A percentile compares a stretch with the other conserved stretches of the same genome.
Conservation (phyloP, 257 asterid genomes). For the Rauvolfia tetraphylla region DNA sequence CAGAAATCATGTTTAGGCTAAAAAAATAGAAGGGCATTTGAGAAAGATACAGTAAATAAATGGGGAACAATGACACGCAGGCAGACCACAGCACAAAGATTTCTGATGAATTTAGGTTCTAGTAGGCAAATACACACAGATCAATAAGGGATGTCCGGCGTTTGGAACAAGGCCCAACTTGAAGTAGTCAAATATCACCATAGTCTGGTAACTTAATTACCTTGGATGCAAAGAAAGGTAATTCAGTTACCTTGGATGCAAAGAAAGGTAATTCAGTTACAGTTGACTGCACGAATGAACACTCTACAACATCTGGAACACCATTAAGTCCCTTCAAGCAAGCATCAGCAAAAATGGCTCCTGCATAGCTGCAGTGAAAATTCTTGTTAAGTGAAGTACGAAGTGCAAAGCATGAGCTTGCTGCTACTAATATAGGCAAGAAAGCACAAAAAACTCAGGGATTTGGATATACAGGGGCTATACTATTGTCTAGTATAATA, state of each 20-base stretch:
- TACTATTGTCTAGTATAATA: neutral
- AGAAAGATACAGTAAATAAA: too few relatives aligned
- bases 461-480: neutral
- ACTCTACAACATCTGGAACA: conserved; percentile 76
- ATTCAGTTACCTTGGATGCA: conserved; percentile 76
- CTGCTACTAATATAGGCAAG: neutral
- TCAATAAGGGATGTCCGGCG: too few relatives aligned
- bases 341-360: conserved; percentile 93
- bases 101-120: too few relatives aligned
- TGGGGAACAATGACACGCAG: too few relatives aligned
- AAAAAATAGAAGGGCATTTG: too few relatives aligned
- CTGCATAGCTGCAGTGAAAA: conserved; percentile 60
- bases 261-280: conserved; percentile 76
- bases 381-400: conserved; percentile 1
- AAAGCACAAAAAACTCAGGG: neutral
- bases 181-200: neutral
- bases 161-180: neutral
- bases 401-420: conserved; percentile 2
- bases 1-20: too few relatives aligned
- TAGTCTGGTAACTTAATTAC: conserved; percentile 16
- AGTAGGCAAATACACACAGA: too few relatives aligned
- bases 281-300: conserved; percentile 66
- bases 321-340: conserved; percentile 91
- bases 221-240: conserved; percentile 84
- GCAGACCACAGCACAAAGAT: too few relatives aligned